phyloP scores from a whole-genome alignment of 768 basidiomycete genomes.

The Rubroboletus pulcherrimus region DNA sequence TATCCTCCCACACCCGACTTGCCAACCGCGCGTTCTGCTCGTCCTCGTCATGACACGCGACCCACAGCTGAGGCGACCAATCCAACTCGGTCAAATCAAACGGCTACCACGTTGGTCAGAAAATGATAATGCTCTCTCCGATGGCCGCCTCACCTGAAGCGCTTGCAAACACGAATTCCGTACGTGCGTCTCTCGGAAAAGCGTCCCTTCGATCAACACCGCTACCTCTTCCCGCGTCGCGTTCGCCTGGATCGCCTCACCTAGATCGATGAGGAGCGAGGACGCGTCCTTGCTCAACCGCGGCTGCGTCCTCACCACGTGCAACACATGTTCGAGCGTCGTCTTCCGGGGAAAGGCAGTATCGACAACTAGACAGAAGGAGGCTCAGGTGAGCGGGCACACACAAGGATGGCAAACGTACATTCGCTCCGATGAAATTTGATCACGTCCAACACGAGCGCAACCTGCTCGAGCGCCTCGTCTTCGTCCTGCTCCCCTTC shows the following conservation, averaged over 20 bases:
- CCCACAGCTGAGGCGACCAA: constrained; percentile 86
- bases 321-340: constrained; percentile 65
- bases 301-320: constrained; percentile 73
- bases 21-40: constrained; percentile 87
- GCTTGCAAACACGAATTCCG: constrained; percentile 88
- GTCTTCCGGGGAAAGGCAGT: constrained; percentile 68
- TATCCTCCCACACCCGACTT: constrained; percentile 87
- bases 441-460: constrained; percentile 50
- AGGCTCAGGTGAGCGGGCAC: not conserved
- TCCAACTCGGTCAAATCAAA: constrained; percentile 93
- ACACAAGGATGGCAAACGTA: constrained; percentile 4
- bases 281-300: constrained; percentile 81
- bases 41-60: constrained; percentile 84
- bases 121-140: not conserved
- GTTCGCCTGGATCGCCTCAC: constrained; percentile 68
- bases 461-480: constrained; percentile 75
- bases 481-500: constrained; percentile 35
- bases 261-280: constrained; percentile 74
- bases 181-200: constrained; percentile 84
- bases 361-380: constrained; percentile 53
- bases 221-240: constrained; percentile 60
- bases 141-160: constrained; percentile 56
- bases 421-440: constrained; percentile 33
- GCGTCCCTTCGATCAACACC: constrained; percentile 66
- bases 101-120: constrained; percentile 48